These are phyloP conservation scores for Alternaria sp. DNA, from an alignment of 2,329 filamentous ascomycete species.

Conservation along the genomic window DNA sequence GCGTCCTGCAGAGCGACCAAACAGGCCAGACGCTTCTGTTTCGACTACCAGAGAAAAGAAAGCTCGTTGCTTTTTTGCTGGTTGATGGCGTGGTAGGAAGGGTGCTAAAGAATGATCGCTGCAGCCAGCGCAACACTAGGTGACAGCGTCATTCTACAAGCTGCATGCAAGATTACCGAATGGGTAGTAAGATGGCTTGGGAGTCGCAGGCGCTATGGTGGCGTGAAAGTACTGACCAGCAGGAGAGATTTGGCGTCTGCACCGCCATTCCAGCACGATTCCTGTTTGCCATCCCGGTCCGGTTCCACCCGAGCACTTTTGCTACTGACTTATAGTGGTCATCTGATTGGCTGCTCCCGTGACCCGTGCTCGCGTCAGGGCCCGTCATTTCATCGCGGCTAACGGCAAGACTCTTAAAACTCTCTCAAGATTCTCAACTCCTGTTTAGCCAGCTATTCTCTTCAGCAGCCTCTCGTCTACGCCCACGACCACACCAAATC, in stretches of 20 bases:
- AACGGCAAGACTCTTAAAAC: slow-evolving; percentile 23
- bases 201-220: not conserved
- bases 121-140: slow-evolving; percentile 2
- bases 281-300: slow-evolving; percentile 23
- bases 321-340: slow-evolving; percentile 23
- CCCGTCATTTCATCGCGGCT: slow-evolving; percentile 26
- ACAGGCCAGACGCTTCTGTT: slow-evolving; percentile 6
- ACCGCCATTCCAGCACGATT: slow-evolving; percentile 10
- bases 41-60: slow-evolving; percentile 1
- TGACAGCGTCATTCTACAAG: slow-evolving; percentile 12
- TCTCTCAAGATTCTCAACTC: slow-evolving; percentile 34
- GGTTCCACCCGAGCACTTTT: slow-evolving; percentile 30
- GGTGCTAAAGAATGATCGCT: not conserved
- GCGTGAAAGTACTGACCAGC: slow-evolving; percentile 1
- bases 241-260: not conserved
- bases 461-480: slow-evolving; percentile 28
- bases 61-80: not conserved
- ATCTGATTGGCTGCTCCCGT: slow-evolving; percentile 26
- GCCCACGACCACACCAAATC: slow-evolving; percentile 1
- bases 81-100: not conserved
- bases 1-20: slow-evolving; percentile 16
- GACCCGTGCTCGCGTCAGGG: slow-evolving; percentile 16
- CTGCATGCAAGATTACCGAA: slow-evolving; percentile 13
- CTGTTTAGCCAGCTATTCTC: slow-evolving; percentile 34
- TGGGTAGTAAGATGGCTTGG: not conserved